Conservation (phyloP, 2,329 filamentous ascomycete species). For the Ampelomyces quisqualis region DNA sequence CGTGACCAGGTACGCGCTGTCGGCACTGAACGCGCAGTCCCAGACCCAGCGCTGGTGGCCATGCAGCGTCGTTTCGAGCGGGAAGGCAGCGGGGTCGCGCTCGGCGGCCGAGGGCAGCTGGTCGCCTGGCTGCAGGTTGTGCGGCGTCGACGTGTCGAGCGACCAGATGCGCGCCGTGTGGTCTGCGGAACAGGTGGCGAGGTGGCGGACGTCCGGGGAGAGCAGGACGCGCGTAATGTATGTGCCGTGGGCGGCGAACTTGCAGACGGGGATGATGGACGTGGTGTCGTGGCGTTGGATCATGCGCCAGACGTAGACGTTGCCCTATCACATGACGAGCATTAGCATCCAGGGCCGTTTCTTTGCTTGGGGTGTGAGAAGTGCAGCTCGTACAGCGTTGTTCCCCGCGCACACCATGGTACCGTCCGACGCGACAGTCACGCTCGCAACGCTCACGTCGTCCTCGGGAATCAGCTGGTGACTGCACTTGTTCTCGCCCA, state of each 20-base stretch:
- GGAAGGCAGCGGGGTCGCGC: slow-evolving; percentile 61
- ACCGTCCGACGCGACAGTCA: slow-evolving; percentile 93
- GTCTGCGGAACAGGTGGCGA: slow-evolving; percentile 91
- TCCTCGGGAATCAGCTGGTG: slow-evolving; percentile 96
- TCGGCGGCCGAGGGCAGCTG: slow-evolving; percentile 37
- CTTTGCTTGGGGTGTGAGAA: background rate
- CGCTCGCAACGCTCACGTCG: slow-evolving; percentile 88
- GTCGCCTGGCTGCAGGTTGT: slow-evolving; percentile 38
- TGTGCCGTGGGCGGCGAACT: slow-evolving; percentile 86
- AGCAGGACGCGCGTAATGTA: slow-evolving; percentile 91
- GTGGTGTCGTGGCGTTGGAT: slow-evolving; percentile 80
- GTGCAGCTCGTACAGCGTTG: slow-evolving; percentile 64
- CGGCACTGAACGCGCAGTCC: slow-evolving; percentile 94
- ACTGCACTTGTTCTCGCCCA: slow-evolving; percentile 94
- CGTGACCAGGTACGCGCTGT: slow-evolving; percentile 89
- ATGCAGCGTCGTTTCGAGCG: slow-evolving; percentile 81
- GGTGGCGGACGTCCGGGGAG: slow-evolving; percentile 89
- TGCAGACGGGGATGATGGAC: slow-evolving; percentile 80
- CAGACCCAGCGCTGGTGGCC: slow-evolving; percentile 96
- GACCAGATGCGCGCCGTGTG: slow-evolving; percentile 97
- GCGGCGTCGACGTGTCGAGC: slow-evolving; percentile 59
- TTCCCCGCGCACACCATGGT: slow-evolving; percentile 91
- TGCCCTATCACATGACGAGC: slow-evolving; percentile 70
- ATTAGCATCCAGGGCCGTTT: slow-evolving; percentile 2
- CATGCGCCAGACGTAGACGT: slow-evolving; percentile 96